Base-by-base conservation (phyloP, 2,329 filamentous ascomycete species). In the Fusarium oxysporum region DNA sequence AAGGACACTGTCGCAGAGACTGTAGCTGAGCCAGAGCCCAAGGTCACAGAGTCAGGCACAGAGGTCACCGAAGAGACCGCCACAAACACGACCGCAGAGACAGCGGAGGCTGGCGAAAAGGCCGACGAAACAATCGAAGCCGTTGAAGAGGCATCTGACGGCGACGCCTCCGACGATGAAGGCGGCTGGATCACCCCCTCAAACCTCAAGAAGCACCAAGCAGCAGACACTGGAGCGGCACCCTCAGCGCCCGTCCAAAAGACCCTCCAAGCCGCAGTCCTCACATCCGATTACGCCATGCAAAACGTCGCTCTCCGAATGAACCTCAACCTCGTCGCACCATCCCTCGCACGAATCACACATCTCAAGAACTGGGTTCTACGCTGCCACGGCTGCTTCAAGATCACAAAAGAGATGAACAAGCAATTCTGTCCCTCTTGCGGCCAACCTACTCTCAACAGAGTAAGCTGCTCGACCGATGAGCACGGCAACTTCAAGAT, bases 201-300 rank as follows among this genome's bases (percentile, higher is more conserved):
- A 44, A 99, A 98, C 83, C 88, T 99, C 74, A 93, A 94, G 80
- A 93, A 94, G 80, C 92, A 94, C 79, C 92, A 96, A 84, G 90
- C 89, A 66, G 89, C 91, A 79, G 91, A 96, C 76, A 83, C 86
- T 25, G 77, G 78, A 54, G 74, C 83, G 10, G 81, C 85, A 3
- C 83, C 86, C 44, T 83, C 86, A 54, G 81, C 86, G 66, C 81
- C 87, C 4, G 86, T 89, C 60, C 86, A 89, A 40, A 89, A 89
- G 70, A 90, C 89, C 17, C 92, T 98, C 76, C 92, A 97, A 82
- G 94, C 93, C 21, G 96, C 95, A n/a, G 91, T 96, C 48, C 92
- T 98, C 79, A 98, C 96, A 3, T 95, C 93, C 62, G 96, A 99
- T 85, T 98, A 93, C 83, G 96, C 96, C 62, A 97, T 99, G 94